Evolutionary conservation across 805 yeast species (phyloP).

Genomic region (Teunomyces kruisii): DNA sequence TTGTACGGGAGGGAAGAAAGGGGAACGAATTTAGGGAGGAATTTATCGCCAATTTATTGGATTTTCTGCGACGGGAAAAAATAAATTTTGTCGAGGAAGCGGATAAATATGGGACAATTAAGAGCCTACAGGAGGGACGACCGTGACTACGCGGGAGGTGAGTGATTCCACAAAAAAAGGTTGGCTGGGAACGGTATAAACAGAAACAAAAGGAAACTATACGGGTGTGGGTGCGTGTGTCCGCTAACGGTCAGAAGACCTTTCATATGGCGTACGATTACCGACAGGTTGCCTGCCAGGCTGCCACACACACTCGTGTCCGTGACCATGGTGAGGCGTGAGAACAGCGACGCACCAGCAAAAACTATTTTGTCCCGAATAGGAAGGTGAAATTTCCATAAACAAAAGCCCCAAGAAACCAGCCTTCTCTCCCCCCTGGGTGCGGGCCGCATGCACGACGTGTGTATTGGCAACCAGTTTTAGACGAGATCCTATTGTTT

Average conservation of each 20-base stretch:
- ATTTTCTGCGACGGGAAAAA: slow-evolving; percentile 2
- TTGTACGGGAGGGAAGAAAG: slow-evolving; percentile 5
- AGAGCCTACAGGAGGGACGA: not conserved
- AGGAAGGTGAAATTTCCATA: slow-evolving; percentile 8
- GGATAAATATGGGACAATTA: slow-evolving; percentile 1
- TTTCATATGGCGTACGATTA: too few species aligned
- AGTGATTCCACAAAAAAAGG: too few species aligned
- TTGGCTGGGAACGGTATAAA: too few species aligned
- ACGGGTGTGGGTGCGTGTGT: too few species aligned
- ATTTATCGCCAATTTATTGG: slow-evolving; percentile 4
- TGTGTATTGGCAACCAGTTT: not conserved
- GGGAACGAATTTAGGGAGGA: slow-evolving; percentile 2
- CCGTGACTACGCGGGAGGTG: not conserved
- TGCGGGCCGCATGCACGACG: too few species aligned
- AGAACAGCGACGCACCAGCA: slow-evolving; percentile 1
- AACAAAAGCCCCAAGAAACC: not conserved
- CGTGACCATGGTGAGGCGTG: not conserved
- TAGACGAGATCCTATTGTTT: not conserved
- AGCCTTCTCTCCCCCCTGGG: not conserved
- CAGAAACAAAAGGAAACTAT: too few species aligned
- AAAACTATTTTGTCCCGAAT: slow-evolving; percentile 5
- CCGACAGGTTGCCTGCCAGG: not conserved
- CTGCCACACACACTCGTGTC: not conserved
- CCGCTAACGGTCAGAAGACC: too few species aligned
- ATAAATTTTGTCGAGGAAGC: slow-evolving; percentile 2